Percentiles rank a stretch among this genome's conserved stretches.
phyloP scores from a whole-genome alignment of 1,139 yeast species.

The Debaryomyces singareniensis region DNA sequence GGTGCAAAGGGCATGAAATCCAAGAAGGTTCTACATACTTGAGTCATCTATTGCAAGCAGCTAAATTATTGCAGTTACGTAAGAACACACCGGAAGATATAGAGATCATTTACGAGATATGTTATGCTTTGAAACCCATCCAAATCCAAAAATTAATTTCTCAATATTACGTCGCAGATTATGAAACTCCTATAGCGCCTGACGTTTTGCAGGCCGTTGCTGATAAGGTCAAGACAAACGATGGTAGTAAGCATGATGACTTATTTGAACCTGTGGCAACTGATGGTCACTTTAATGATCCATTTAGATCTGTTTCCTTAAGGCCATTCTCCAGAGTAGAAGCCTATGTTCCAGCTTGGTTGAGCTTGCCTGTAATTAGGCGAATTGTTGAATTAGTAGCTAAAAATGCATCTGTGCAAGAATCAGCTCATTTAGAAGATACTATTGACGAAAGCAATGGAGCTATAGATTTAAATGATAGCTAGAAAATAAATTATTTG shows the following conservation, averaged over 20 bases:
- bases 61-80: constrained; percentile 86
- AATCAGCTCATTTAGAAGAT: constrained; percentile 12
- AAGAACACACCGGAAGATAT: constrained; percentile 88
- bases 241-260: constrained; percentile 52
- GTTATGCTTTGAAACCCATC: constrained; percentile 88
- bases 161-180: constrained; percentile 89
- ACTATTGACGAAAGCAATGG: constrained; percentile 8
- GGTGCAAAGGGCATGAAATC: constrained; percentile 95
- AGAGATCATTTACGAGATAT: constrained; percentile 88
- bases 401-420: constrained; percentile 57
- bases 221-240: constrained; percentile 67
- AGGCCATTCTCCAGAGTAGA: constrained; percentile 87
- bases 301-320: constrained; percentile 79
- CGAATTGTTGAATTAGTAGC: constrained; percentile 88
- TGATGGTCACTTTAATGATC: constrained; percentile 81
- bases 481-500: constrained; percentile 1
- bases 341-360: constrained; percentile 95
- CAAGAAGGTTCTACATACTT: constrained; percentile 86
- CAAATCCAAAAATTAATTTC: constrained; percentile 90
- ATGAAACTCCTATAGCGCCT: constrained; percentile 88
- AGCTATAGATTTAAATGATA: constrained; percentile 4
- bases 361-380: constrained; percentile 82
- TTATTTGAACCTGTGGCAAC: constrained; percentile 65
- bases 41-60: constrained; percentile 88
- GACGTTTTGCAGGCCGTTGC: constrained; percentile 82